Evolutionary conservation across 371 early-diverging fungal genomes (phyloP).

Genomic region (Mucor sp.): DNA sequence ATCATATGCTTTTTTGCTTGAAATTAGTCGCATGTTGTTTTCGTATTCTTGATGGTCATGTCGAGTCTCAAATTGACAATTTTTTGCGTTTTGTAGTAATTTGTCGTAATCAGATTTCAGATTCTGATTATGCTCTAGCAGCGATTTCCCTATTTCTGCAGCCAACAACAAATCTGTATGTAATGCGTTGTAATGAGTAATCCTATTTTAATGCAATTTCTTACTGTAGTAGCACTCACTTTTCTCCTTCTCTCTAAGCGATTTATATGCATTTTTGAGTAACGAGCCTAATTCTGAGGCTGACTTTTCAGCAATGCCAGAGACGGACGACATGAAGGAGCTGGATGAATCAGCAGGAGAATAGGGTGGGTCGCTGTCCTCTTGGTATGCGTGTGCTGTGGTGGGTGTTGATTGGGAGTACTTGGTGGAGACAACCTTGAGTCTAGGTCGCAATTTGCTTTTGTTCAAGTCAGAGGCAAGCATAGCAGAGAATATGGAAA

Average conservation of each 20-base stretch:
- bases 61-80: constrained; percentile 6
- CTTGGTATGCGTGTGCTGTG: constrained; percentile 5
- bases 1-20: constrained; percentile 35
- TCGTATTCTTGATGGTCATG: constrained; percentile 10
- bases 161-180: constrained; percentile 52
- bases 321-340: constrained; percentile 40
- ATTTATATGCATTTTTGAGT: constrained; percentile 40
- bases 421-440: constrained; percentile 8
- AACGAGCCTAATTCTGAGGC: constrained; percentile 36
- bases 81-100: constrained; percentile 36
- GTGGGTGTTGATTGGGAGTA: constrained; percentile 27
- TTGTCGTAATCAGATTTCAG: constrained; percentile 56
- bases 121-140: constrained; percentile 54
- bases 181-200: background rate
- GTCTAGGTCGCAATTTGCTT: constrained; percentile 11
- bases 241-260: constrained; percentile 43
- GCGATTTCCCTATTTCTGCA: constrained; percentile 57
- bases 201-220: background rate
- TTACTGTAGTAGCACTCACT: constrained; percentile 14
- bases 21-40: constrained; percentile 29
- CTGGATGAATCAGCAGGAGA: constrained; percentile 26
- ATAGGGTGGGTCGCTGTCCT: constrained; percentile 27
- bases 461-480: constrained; percentile 20
- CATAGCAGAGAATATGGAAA: constrained; percentile 3
- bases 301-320: constrained; percentile 49